phyloP scores from a whole-genome alignment of 495 filamentous ascomycete species.

The Penicillium daleae region DNA sequence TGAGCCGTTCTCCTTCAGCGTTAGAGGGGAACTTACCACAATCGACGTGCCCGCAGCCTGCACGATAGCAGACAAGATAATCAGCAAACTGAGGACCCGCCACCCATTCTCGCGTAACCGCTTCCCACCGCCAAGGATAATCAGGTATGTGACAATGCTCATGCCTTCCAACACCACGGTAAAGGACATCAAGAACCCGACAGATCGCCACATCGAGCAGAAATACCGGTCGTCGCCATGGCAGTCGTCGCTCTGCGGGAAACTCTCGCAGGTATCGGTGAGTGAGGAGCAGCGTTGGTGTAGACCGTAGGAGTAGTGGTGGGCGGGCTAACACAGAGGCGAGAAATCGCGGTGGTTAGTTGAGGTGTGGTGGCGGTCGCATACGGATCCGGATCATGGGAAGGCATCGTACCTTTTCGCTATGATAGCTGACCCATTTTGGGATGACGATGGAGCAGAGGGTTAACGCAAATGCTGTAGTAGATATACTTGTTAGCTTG shows the following conservation, averaged over 20 bases:
- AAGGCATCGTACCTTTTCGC: slow-evolving; percentile 51
- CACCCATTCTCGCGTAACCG: slow-evolving; percentile 76
- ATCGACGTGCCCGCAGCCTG: slow-evolving; percentile 75
- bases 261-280: slow-evolving; percentile 57
- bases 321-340: slow-evolving; percentile 33
- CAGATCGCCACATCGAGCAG: slow-evolving; percentile 88
- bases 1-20: too few relatives aligned
- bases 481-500: slow-evolving; percentile 8
- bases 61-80: slow-evolving; percentile 62
- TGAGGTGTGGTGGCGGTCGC: not conserved
- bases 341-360: not conserved
- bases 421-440: slow-evolving; percentile 78
- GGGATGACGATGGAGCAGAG: slow-evolving; percentile 74
- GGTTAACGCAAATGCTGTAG: slow-evolving; percentile 74
- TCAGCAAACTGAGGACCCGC: slow-evolving; percentile 67
- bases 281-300: slow-evolving; percentile 77
- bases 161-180: slow-evolving; percentile 73
- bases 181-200: slow-evolving; percentile 85
- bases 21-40: slow-evolving; percentile 65
- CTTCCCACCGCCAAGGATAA: slow-evolving; percentile 77
- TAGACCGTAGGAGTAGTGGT: slow-evolving; percentile 76
- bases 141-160: slow-evolving; percentile 71
- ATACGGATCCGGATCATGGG: not conserved
- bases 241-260: slow-evolving; percentile 68
- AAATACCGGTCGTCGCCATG: slow-evolving; percentile 73